phyloP scores from a whole-genome alignment of 2,329 filamentous ascomycete genomes.

The Alternaria gaisen region DNA sequence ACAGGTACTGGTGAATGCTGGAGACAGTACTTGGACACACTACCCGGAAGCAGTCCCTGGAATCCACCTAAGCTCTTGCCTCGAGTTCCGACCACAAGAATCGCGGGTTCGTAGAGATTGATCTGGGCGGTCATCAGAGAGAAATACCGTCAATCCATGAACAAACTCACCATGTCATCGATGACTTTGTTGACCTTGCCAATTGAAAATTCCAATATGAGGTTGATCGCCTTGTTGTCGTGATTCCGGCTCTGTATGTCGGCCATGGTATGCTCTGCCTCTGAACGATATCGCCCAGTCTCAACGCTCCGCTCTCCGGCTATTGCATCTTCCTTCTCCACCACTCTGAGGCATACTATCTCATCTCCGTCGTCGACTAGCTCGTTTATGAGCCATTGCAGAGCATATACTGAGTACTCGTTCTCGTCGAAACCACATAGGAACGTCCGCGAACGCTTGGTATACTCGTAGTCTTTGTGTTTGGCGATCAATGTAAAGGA shows the following conservation, averaged over 20 bases:
- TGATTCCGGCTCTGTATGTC: slow-evolving; percentile 82
- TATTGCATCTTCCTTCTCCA: slow-evolving; percentile 82
- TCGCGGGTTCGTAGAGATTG: slow-evolving; percentile 87
- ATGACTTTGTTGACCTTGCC: slow-evolving; percentile 92
- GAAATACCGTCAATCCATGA: not conserved
- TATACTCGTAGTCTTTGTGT: slow-evolving; percentile 84
- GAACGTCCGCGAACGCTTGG: slow-evolving; percentile 83
- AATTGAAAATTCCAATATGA: slow-evolving; percentile 86
- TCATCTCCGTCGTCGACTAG: slow-evolving; percentile 93
- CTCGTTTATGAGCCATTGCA: slow-evolving; percentile 92
- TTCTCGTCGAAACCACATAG: slow-evolving; percentile 92
- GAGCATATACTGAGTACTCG: slow-evolving; percentile 87
- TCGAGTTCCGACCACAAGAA: slow-evolving; percentile 88
- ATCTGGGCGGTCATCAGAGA: slow-evolving; percentile 65
- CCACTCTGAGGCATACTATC: slow-evolving; percentile 86
- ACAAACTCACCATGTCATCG: slow-evolving; percentile 78
- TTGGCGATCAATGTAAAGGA: slow-evolving; percentile 85
- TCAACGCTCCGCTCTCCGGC: slow-evolving; percentile 68
- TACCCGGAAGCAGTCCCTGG: slow-evolving; percentile 85
- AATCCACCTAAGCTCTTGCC: slow-evolving; percentile 86
- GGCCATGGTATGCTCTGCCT: slow-evolving; percentile 78
- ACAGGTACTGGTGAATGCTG: slow-evolving; percentile 94
- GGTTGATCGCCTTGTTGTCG: slow-evolving; percentile 81
- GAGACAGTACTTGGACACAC: slow-evolving; percentile 92
- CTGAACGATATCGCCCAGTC: slow-evolving; percentile 75